Evolutionary conservation across 371 early-diverging fungal genomes (phyloP).

Genomic region (Mortierella sp.): DNA sequence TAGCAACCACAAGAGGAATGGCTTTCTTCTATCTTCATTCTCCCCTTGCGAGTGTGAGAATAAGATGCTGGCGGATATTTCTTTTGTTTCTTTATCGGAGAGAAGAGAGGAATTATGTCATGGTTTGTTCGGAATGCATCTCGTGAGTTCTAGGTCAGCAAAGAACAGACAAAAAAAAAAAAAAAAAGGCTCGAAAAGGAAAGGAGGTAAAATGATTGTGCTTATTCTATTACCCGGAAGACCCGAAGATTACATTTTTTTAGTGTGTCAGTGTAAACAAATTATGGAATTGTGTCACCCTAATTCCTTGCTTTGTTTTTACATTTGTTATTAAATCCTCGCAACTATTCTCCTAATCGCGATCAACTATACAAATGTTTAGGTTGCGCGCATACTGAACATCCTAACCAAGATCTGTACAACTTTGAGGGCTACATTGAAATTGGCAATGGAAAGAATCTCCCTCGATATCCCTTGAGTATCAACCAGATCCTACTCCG

Average conservation of each 20-base stretch:
- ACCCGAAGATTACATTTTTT: background rate
- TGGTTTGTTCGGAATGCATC: constrained; percentile 12
- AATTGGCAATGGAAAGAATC: constrained; percentile 50
- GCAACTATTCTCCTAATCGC: too few species aligned
- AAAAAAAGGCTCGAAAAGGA: background rate
- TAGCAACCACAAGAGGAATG: background rate
- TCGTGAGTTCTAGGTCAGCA: constrained; percentile 2
- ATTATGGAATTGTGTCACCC: background rate
- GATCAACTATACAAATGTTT: background rate
- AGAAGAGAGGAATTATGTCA: constrained; percentile 9
- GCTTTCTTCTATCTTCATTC: background rate
- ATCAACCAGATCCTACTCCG: constrained; percentile 67
- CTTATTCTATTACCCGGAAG: constrained; percentile 16
- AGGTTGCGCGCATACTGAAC: constrained; percentile 63
- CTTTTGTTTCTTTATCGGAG: constrained; percentile 6
- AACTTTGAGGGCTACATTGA: constrained; percentile 72
- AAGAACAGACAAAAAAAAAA: background rate
- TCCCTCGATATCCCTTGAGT: constrained; percentile 53
- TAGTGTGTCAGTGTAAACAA: background rate
- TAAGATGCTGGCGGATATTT: constrained; percentile 13
- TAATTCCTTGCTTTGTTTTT: background rate
- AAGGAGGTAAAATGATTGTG: background rate
- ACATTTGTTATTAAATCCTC: background rate
- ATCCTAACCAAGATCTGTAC: constrained; percentile 75
- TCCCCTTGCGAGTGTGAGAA: background rate